Base-by-base conservation (phyloP, 176 grass and related monocot genomes). In the Avena insularis region DNA sequence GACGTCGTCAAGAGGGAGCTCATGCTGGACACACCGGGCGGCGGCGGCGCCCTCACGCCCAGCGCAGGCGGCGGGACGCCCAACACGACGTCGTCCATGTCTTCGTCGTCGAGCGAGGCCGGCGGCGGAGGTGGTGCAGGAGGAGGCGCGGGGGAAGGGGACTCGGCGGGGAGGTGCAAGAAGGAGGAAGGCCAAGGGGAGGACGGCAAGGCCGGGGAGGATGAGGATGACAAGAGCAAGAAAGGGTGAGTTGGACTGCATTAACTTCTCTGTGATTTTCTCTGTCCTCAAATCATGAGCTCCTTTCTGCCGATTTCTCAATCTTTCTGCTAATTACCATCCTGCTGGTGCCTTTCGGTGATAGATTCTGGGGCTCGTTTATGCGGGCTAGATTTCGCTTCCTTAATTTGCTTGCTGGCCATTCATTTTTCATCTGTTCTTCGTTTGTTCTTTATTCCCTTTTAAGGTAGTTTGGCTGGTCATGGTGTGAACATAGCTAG, bases 41-140 rank as follows among this genome's bases (percentile, higher is more conserved):
- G 66, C 4, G 78, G 78, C 1, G 63, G 48, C 25, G 21, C 51
- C 19, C 20, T 43, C 38, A 86, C 88, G 15, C 71, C 79, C 61
- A 90, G 86, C 71, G 16, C 27, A 15, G 86, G 90, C 3, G 84
- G 80, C 3, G 85, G 88, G 2, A 82, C 96, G 35, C 92, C 96
- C 13, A 96, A 96, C 89, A 68, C 90, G 0, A 91, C 86, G 60
- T 98, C 96, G 8, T 98, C 93, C 3, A 90, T 94, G 86, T 94
- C 92, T 0, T 94, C 88, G 2, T 94, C 92, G 27, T 98, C 94
- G 2, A 96, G 81, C 54, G 96, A 98, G 82, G 91, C 86, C 3
- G 93, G 83, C 2, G 86, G 85, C 7, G 62, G 79, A 2, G 91
- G 71, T 0, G 79, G 69, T 43, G 40, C 40, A 45, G 83, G 80